A percentile compares a stretch with the other conserved stretches of the same genome.
Evolutionary conservation across 345 rosid species (phyloP).

Genomic region (Murraya paniculata): DNA sequence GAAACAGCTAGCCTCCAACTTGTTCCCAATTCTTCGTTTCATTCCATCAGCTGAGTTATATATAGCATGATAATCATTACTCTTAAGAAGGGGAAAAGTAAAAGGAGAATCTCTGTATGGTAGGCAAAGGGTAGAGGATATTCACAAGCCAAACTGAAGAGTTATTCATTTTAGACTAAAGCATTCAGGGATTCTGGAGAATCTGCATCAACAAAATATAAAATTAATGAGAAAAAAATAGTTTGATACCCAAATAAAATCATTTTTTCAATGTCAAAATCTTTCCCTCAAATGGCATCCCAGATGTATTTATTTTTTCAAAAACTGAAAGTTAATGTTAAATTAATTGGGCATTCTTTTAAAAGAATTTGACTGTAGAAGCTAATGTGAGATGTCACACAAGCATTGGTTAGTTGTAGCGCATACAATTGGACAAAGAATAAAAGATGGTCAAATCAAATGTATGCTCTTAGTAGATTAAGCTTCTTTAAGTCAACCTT

Average conservation of each 20-base stretch:
- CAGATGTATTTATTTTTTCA: background rate
- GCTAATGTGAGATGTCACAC: background rate
- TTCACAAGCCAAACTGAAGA: background rate
- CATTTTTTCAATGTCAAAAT: background rate
- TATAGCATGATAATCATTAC: constrained; percentile 3
- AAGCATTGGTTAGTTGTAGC: background rate
- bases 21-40: constrained; percentile 2
- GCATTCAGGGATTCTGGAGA: background rate
- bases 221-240: background rate
- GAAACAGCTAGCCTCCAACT: background rate
- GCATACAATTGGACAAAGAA: background rate
- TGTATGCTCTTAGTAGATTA: background rate
- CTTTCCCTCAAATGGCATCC: background rate
- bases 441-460: background rate
- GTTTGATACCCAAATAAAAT: background rate
- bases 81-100: background rate
- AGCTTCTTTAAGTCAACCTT: too few species aligned
- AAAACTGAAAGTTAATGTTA: background rate
- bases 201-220: background rate
- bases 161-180: background rate
- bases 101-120: background rate
- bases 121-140: background rate
- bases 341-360: background rate
- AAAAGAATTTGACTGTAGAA: background rate
- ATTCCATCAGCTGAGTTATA: constrained; percentile 5